A percentile compares a stretch with the other conserved stretches of the same genome.
Evolutionary conservation across 129 eudicot genomes (phyloP).

Genomic region (Calendula officinalis): DNA sequence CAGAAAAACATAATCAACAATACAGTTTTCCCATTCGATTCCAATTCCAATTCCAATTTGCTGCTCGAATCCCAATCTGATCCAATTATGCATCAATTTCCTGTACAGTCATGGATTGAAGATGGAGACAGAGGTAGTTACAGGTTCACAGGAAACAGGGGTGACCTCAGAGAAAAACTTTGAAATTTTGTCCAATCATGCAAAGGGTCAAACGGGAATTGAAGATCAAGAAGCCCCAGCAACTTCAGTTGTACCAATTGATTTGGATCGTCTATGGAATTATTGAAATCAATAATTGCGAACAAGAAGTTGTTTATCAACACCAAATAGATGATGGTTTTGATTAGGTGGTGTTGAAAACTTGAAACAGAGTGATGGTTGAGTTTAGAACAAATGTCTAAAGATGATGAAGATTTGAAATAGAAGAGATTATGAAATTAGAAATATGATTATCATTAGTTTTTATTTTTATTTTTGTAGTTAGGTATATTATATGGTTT

Average conservation of each 20-base stretch:
- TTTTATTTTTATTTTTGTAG: conserved; percentile 28
- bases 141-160: too few relatives aligned
- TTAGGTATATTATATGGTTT: conserved; percentile 19
- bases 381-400: conserved; percentile 12
- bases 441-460: not conserved
- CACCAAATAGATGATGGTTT: conserved; percentile 6
- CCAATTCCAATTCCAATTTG: conserved; percentile 26
- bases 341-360: conserved; percentile 31
- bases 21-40: conserved; percentile 20
- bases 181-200: conserved; percentile 56
- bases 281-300: conserved; percentile 39
- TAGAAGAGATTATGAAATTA: not conserved
- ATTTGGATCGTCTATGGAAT: conserved; percentile 57
- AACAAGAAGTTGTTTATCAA: conserved; percentile 17
- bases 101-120: conserved; percentile 34
- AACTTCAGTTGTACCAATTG: conserved; percentile 53
- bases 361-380: conserved; percentile 22
- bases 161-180: conserved; percentile 48
- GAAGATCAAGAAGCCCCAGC: conserved; percentile 57
- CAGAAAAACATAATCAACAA: conserved; percentile 38
- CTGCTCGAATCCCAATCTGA: conserved; percentile 28
- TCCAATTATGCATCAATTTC: conserved; percentile 30
- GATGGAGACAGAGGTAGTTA: conserved; percentile 42
- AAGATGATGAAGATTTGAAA: conserved; percentile 17
- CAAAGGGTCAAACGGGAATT: conserved; percentile 47